phyloP scores from a whole-genome alignment of 495 filamentous ascomycete species.

The Penicillium cataractarum region DNA sequence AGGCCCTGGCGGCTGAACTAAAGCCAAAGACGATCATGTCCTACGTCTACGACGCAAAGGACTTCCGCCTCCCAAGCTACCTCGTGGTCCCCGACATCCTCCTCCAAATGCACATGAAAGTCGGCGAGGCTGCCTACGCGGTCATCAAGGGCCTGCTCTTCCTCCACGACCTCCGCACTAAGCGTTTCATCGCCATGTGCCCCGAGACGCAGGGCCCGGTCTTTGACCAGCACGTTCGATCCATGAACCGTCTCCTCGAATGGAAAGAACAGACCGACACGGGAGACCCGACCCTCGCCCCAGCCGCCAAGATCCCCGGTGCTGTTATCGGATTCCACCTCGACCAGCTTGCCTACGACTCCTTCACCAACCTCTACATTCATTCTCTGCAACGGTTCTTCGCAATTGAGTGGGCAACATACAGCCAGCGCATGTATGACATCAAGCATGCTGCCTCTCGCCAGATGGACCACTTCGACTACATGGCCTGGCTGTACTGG shows the following conservation, averaged over 20 bases:
- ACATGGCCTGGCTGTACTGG: constrained; percentile 28
- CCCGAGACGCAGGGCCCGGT: neutral
- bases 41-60: constrained; percentile 6
- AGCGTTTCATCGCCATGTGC: constrained; percentile 29
- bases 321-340: constrained; percentile 15
- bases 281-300: constrained; percentile 21
- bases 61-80: constrained; percentile 13
- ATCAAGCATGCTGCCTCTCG: neutral
- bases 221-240: constrained; percentile 15
- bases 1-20: neutral
- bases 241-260: constrained; percentile 26
- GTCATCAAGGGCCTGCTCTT: constrained; percentile 18
- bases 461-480: constrained; percentile 10
- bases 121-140: constrained; percentile 9
- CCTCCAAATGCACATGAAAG: neutral
- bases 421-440: neutral
- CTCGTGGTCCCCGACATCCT: constrained; percentile 12
- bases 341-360: constrained; percentile 21
- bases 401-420: neutral
- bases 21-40: constrained; percentile 12
- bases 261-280: constrained; percentile 24
- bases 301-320: constrained; percentile 25
- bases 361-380: constrained; percentile 12
- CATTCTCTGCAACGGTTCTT: constrained; percentile 13
- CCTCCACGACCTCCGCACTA: neutral